phyloP scores from a whole-genome alignment of 257 asterid genomes.

The Solanum medicagineum region DNA sequence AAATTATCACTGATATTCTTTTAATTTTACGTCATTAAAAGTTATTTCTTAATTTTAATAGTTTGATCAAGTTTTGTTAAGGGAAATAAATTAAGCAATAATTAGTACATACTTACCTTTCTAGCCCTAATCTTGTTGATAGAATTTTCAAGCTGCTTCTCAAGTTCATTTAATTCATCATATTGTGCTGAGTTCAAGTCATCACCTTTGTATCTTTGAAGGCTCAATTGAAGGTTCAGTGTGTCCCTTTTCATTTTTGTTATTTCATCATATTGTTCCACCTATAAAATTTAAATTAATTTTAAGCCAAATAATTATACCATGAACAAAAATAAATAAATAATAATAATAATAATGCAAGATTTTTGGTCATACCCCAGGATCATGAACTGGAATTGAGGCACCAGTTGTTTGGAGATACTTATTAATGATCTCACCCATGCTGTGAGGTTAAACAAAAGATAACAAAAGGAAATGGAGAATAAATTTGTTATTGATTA shows the following conservation, averaged over 20 bases:
- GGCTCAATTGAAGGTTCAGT: conserved; percentile 49
- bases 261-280: conserved; percentile 32
- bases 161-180: conserved; percentile 50
- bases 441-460: conserved; percentile 22
- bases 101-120: conserved; percentile 31
- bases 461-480: background rate
- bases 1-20: background rate
- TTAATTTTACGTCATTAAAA: background rate
- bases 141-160: conserved; percentile 46
- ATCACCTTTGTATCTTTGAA: conserved; percentile 65
- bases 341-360: background rate
- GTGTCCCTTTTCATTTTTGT: conserved; percentile 44
- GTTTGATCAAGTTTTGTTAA: background rate
- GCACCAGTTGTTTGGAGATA: conserved; percentile 37
- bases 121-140: conserved; percentile 53
- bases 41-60: background rate
- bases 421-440: conserved; percentile 58
- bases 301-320: background rate
- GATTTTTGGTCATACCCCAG: conserved; percentile 21
- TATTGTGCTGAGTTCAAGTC: conserved; percentile 39
- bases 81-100: background rate
- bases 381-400: conserved; percentile 20
- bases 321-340: background rate
- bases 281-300: conserved; percentile 13
- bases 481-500: background rate